phyloP scores from a whole-genome alignment of 179 eudicot species.

The Pouteria campechiana region DNA sequence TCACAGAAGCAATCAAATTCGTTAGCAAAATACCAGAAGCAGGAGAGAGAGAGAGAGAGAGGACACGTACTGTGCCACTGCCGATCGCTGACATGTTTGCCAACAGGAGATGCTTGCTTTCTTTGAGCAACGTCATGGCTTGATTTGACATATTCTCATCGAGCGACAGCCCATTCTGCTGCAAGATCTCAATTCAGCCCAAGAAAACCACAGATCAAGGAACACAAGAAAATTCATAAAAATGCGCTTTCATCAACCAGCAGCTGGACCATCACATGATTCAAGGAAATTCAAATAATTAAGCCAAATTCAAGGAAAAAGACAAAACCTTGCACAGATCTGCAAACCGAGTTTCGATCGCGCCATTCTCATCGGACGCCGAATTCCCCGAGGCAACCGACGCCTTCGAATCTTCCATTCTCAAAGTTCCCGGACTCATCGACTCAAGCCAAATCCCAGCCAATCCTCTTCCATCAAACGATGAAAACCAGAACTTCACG shows the following conservation, averaged over 20 bases:
- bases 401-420: constrained; percentile 10
- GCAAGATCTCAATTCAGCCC: neutral
- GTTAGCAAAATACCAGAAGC: neutral
- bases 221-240: neutral
- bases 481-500: too few species aligned
- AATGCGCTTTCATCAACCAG: too few species aligned
- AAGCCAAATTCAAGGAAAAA: neutral
- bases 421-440: constrained; percentile 2
- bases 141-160: constrained; percentile 32
- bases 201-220: neutral
- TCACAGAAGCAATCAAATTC: neutral
- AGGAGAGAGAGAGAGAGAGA: neutral
- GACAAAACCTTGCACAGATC: constrained; percentile 32
- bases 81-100: constrained; percentile 46
- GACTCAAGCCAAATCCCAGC: neutral
- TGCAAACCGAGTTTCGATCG: constrained; percentile 29
- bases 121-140: constrained; percentile 44
- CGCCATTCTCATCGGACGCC: constrained; percentile 1
- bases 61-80: constrained; percentile 33
- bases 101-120: constrained; percentile 45
- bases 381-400: neutral
- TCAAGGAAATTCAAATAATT: neutral
- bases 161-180: constrained; percentile 40
- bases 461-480: too few species aligned
- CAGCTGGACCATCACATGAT: neutral